Evolutionary conservation across 2,329 filamentous ascomycete genomes (phyloP), one percentile per base, ranked within the genome.

Genomic region (Exophiala bonariae): DNA sequence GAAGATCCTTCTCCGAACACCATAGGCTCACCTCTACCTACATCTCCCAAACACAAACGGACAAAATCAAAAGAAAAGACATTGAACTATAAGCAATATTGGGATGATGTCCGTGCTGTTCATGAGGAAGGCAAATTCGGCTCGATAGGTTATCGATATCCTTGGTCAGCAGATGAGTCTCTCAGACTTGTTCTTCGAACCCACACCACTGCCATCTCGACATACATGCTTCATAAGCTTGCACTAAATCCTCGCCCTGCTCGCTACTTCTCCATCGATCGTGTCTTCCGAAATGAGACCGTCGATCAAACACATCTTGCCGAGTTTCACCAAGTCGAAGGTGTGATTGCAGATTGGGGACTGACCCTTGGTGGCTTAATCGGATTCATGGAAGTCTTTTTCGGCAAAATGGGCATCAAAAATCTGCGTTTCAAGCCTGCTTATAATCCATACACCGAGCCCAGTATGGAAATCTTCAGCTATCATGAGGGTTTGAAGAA

Each of bases 321-420:
- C 31, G 93, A 99, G 70, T 99, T 99, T 79, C 93, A 99, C 73
- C 93, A 99, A 67, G 89, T 97, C 26, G 93, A 99, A 72, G 93
- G 93, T 70, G 92, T 99, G 41, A 97, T 99, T 71, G 93, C 93
- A 19, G 93, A 99, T 71, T 97, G 95, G 67, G 87, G 86, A 28
- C 78, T 99, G 54, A 95, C 92, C 1, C 80, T 97, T 14, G 93
- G 93, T 58, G 93, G 91, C 37, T 76, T 97, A 49, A 95, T 96
- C 78, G 89, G 82, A 72, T 89, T 97, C 75, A 91, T 97, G 80
- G 86, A 92, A 63, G 84, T 89, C 62, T 97, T 99, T 83, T 99
- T 97, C 71, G 79, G 77, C 55, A 95, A 96, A 77, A 96, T 97
- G 86, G 92, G 93, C 58, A 89, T 99, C 59, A 77, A 81, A 54